Base-by-base conservation (phyloP, 257 asterid species). In the Solanum infundibuliforme region DNA sequence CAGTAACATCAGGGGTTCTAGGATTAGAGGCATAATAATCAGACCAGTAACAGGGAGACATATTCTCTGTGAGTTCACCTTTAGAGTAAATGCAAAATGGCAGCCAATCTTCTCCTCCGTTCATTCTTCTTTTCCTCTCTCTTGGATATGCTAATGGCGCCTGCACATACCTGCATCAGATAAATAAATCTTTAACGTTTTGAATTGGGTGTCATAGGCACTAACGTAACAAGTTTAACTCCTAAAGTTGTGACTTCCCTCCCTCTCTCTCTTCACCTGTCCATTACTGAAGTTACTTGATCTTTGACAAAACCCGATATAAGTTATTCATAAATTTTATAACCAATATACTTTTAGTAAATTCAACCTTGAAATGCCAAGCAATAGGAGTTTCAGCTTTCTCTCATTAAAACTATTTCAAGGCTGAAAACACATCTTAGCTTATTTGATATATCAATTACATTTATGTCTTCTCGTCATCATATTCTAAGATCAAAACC, bases 101-200 rank as follows among this genome's bases (percentile, higher is more conserved):
- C 65, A 93, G 92, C 98, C 97, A 96, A 5, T 92, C 92, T 86
- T 93, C 98, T 43, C 98, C 98, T 75, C 98, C 98, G n/a, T 94
- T 96, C 98, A 96, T 94, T 91, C 95, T 90, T 89, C 97, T 92
- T 81, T 90, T 91, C 82, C 96, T 91, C 82, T 95, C 98, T 87
- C 97, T 92, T 4, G 99, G 99, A 91, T 96, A 96, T 12, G 98
- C 98, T 83, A 96, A 90, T 27, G 98, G 99, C 5, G 97, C 95
- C 92, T 95, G 98, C 72, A 94, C 94, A 62, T 95, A 95, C 93
- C 99, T 96, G 92, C 92, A 90, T 69, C 60, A 82, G 85, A 38
- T 7, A 20, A 65, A 25, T n/a, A 25, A n/a, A 12, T 6, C 83
- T 12, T 41, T 58, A 27, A 76, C 2, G 21, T 75, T 68, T 13